phyloP scores from a whole-genome alignment of 2,329 filamentous ascomycete genomes.

The Colletotrichum cereale region DNA sequence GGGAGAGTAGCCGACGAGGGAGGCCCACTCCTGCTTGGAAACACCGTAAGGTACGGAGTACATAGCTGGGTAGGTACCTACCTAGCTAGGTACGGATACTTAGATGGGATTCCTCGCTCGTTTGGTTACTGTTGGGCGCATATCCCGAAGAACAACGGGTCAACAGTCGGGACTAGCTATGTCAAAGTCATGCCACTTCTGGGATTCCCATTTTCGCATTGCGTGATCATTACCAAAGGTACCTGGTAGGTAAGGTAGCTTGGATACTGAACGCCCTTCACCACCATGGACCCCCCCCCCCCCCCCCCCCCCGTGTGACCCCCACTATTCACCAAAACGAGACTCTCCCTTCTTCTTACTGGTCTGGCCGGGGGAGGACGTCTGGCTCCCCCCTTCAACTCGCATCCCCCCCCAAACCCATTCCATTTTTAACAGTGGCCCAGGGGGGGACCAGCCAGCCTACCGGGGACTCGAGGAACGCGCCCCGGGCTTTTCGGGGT shows the following conservation, averaged over 20 bases:
- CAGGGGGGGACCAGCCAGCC: not conserved
- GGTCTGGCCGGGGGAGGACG: not conserved
- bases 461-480: not conserved
- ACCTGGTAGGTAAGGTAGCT: not conserved
- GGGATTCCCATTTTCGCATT: not conserved
- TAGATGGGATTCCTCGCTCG: constrained; percentile 4
- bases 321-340: constrained; percentile 21
- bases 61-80: no score
- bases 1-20: constrained; percentile 22
- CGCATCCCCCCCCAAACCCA: not conserved
- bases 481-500: not conserved
- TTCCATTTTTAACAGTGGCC: constrained; percentile 19
- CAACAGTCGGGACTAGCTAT: not conserved
- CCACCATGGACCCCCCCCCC: not conserved
- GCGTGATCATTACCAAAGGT: not conserved
- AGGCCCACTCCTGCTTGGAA: constrained; percentile 9
- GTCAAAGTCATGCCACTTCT: constrained; percentile 10
- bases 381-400: not conserved
- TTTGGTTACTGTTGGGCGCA: constrained; percentile 15
- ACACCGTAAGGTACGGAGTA: no score
- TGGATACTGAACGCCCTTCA: not conserved
- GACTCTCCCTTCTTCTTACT: constrained; percentile 3
- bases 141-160: constrained; percentile 9
- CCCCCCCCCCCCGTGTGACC: constrained; percentile 4
- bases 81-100: no score